Conservation (phyloP, 345 rosid genomes). For the Brassica napus region DNA sequence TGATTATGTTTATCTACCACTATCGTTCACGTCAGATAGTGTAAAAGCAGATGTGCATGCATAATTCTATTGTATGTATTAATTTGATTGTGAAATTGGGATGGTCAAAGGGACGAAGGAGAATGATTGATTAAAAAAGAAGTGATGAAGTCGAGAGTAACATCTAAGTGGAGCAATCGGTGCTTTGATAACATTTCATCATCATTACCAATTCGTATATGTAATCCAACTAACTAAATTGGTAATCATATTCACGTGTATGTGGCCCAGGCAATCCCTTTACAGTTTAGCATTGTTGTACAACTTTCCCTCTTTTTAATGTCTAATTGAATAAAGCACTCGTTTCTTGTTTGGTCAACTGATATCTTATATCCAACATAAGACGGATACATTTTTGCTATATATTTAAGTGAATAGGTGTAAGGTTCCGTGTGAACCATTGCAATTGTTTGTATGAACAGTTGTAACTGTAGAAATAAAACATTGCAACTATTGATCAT, state of each 20-base stretch:
- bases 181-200: conserved; percentile 25
- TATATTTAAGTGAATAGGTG: no score
- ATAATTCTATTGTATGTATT: not conserved
- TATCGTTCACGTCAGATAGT: not conserved
- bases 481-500: no score
- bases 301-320: not conserved
- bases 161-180: conserved; percentile 38
- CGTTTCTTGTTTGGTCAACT: no score
- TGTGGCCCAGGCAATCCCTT: no score
- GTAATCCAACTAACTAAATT: conserved; percentile 12
- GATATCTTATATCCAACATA: no score
- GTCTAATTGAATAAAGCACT: no score
- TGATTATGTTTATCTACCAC: not conserved
- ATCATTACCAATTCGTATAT: conserved; percentile 30
- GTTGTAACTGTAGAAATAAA: no score
- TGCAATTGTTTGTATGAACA: no score
- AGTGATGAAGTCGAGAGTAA: conserved; percentile 29
- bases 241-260: no score
- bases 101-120: conserved; percentile 33
- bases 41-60: not conserved
- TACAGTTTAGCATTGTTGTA: no score
- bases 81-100: conserved; percentile 22
- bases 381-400: no score
- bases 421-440: no score
- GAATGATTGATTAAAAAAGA: conserved; percentile 34